phyloP scores from a whole-genome alignment of 2,329 filamentous ascomycete genomes.

The Sclerotinia glacialis region DNA sequence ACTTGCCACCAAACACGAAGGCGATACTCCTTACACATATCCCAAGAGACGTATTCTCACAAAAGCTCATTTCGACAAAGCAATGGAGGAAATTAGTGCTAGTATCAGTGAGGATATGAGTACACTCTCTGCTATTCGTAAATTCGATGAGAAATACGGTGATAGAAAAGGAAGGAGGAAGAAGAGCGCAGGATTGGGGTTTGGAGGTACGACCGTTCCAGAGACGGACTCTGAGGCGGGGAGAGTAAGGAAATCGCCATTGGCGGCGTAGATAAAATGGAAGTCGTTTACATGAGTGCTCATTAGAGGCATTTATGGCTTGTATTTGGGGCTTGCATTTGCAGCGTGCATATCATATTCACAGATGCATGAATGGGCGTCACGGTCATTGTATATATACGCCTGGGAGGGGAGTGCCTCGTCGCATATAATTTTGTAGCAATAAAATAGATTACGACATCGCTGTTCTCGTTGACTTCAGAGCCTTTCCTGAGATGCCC shows the following conservation, averaged over 20 bases:
- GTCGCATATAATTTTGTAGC: slow-evolving; percentile 8
- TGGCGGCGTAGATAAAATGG: slow-evolving; percentile 6
- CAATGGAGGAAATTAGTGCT: slow-evolving; percentile 82
- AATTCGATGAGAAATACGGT: slow-evolving; percentile 94
- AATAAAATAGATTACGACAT: slow-evolving; percentile 9
- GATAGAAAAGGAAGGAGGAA: slow-evolving; percentile 69
- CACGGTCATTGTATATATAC: slow-evolving; percentile 9
- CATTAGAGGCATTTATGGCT: slow-evolving; percentile 18
- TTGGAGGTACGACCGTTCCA: slow-evolving; percentile 43
- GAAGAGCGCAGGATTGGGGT: slow-evolving; percentile 56
- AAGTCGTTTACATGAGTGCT: background rate
- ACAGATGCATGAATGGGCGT: slow-evolving; percentile 6
- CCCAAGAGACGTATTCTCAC: slow-evolving; percentile 66
- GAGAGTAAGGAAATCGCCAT: slow-evolving; percentile 37
- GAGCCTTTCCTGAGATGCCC: too few species aligned
- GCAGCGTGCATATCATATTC: slow-evolving; percentile 5
- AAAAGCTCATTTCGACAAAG: slow-evolving; percentile 75
- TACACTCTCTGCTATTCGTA: slow-evolving; percentile 78
- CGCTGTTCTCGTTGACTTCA: background rate
- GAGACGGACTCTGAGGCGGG: slow-evolving; percentile 38
- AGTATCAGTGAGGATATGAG: slow-evolving; percentile 94
- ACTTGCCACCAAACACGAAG: slow-evolving; percentile 40
- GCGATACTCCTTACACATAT: slow-evolving; percentile 49
- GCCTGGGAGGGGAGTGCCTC: background rate
- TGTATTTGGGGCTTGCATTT: slow-evolving; percentile 5